phyloP scores from a whole-genome alignment of 1,284 basidiomycete species.

The Inonotus hispidus region DNA sequence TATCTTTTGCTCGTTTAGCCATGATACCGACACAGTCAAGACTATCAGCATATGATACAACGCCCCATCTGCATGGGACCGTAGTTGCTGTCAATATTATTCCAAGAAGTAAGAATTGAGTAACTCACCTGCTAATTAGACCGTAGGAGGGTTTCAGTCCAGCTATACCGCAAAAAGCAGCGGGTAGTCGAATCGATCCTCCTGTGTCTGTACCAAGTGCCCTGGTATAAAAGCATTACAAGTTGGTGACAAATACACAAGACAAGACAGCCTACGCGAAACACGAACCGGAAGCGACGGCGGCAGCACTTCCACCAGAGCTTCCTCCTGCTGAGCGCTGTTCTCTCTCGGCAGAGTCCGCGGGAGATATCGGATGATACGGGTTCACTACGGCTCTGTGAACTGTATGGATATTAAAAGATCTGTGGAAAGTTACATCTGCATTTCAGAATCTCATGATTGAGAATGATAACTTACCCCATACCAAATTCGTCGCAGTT shows the following conservation, averaged over 20 bases:
- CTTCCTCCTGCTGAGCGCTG: constrained; percentile 75
- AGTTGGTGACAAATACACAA: background rate
- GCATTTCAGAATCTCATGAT: background rate
- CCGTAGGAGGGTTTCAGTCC: constrained; percentile 97
- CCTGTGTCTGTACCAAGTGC: constrained; percentile 95
- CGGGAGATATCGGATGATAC: constrained; percentile 27
- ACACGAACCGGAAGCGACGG: constrained; percentile 74
- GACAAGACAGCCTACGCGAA: constrained; percentile 47
- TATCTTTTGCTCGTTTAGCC: constrained; percentile 46
- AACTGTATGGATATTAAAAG: constrained; percentile 63
- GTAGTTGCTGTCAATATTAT: background rate
- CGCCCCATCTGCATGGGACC: constrained; percentile 63
- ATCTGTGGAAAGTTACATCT: constrained; percentile 41
- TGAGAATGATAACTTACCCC: constrained; percentile 56
- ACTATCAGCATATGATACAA: constrained; percentile 91
- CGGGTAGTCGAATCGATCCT: constrained; percentile 89
- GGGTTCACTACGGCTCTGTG: constrained; percentile 83
- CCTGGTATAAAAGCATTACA: constrained; percentile 36
- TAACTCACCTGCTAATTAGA: constrained; percentile 67
- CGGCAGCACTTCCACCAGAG: constrained; percentile 81
- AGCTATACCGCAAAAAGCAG: constrained; percentile 88
- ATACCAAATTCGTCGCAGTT: constrained; percentile 99
- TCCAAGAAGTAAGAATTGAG: background rate
- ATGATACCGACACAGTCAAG: constrained; percentile 92
- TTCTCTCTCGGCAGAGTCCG: constrained; percentile 31